Percentiles rank a stretch among this genome's conserved stretches.
Conservation (phyloP, 1,284 basidiomycete genomes). For the Mycena sp. region DNA sequence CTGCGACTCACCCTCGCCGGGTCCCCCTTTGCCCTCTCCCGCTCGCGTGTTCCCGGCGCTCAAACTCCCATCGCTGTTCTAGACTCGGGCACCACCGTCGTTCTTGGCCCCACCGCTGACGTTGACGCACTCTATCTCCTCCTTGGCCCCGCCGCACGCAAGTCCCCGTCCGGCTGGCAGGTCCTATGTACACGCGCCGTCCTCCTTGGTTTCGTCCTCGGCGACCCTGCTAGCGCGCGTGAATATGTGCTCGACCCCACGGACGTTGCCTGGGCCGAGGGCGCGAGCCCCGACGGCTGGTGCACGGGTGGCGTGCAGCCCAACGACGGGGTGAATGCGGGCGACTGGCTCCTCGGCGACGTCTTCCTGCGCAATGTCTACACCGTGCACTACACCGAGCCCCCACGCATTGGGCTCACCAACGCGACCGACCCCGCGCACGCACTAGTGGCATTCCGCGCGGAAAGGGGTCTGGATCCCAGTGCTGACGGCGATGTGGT, state of each 20-base stretch:
- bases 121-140: conserved; percentile 60
- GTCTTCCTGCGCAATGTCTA: conserved; percentile 68
- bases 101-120: conserved; percentile 61
- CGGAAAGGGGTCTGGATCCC: conserved; percentile 54
- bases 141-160: conserved; percentile 52
- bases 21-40: conserved; percentile 49
- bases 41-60: conserved; percentile 56
- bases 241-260: conserved; percentile 61
- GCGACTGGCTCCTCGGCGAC: conserved; percentile 70
- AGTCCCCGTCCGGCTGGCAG: conserved; percentile 53
- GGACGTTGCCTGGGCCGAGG: conserved; percentile 62
- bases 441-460: conserved; percentile 52
- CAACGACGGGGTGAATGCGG: conserved; percentile 65
- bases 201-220: conserved; percentile 57
- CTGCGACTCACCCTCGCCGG: conserved; percentile 56
- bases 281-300: conserved; percentile 53
- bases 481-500: neutral
- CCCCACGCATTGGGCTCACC: conserved; percentile 59
- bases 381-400: conserved; percentile 53
- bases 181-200: conserved; percentile 60
- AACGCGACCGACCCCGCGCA: conserved; percentile 53
- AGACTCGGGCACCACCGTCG: conserved; percentile 67
- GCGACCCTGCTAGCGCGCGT: conserved; percentile 42
- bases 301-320: conserved; percentile 67
- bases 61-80: conserved; percentile 59